Evolutionary conservation across 345 rosid genomes (phyloP), one percentile per base, ranked within the genome.

Genomic region (Atalantia buxifolia): DNA sequence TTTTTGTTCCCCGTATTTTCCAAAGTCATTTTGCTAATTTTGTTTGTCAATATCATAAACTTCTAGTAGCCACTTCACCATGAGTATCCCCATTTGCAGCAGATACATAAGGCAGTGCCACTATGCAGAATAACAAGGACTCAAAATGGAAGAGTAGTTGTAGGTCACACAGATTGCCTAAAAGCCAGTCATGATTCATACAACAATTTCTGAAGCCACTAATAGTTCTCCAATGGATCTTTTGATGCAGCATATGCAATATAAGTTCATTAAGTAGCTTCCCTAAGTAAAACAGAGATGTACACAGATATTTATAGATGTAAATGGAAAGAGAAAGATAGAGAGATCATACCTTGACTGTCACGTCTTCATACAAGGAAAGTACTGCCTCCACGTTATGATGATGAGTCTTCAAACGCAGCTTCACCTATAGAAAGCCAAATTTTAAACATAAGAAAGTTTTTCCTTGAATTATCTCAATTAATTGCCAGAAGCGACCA

Each of bases 361-460:
- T 90, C 75, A 93, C 83, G 77, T 91, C 94, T 62, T 89, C 84
- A 81, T 87, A 95, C 87, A 90, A 76, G 9, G 98, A 89, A 76
- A 95, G 98, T 75, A 95, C 99, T 40, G 90, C 93, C 65, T 85
- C 93, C 83, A 93, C 94, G 68, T 95, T 95, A 76, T 88, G 88
- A 81, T 88, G 84, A 86, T 93, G 97, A 33, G 98, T 93, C 71
- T 21, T 79, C 76, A 95, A 81, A 71, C 97, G 92, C 86, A 95
- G 77, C 87, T 92, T 93, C 79, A 91, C 98, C 98, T 95, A 80
- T 25, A 84, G 14, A 50, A 42, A 13, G 21, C 35, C 74, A 71
- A 55, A 63, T 13, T 9, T 27, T 21, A 7, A 75, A 36, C 18
- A 40, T 25, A 31, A 9, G 65, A 57, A 71, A 71, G 24, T 5